Evolutionary conservation across 2,329 filamentous ascomycete genomes (phyloP).

Genomic region (Hypomyces rosellus): DNA sequence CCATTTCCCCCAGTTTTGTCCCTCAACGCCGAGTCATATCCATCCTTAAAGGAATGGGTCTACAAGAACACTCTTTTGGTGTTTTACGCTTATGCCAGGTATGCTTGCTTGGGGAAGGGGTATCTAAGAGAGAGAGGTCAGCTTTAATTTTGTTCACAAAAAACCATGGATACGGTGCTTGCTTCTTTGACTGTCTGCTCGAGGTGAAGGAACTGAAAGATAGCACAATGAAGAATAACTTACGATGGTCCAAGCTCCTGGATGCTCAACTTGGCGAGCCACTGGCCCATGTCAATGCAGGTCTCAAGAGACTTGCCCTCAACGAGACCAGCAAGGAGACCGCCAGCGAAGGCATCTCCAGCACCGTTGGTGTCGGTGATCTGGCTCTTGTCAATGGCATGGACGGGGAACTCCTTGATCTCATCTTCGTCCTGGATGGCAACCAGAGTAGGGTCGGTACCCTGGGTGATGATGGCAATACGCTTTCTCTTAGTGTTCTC

Average conservation of each 20-base stretch:
- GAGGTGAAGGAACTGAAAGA: neutral
- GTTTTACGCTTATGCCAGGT: conserved; percentile 39
- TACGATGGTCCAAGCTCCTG: conserved; percentile 94
- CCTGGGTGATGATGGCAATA: conserved; percentile 89
- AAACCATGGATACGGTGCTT: neutral
- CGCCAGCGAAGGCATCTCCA: conserved; percentile 93
- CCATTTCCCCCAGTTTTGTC: conserved; percentile 27
- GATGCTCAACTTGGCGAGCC: conserved; percentile 90
- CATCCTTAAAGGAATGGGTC: conserved; percentile 15
- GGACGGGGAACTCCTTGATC: conserved; percentile 74
- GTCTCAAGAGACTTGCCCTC: conserved; percentile 74
- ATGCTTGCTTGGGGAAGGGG: conserved; percentile 76
- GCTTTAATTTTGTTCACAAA: neutral
- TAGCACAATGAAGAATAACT: conserved; percentile 34
- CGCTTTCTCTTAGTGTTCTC: conserved; percentile 79
- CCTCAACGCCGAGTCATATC: conserved; percentile 36
- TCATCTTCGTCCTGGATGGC: conserved; percentile 65
- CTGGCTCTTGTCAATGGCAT: conserved; percentile 65
- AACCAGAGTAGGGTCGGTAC: conserved; percentile 83
- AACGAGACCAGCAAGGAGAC: conserved; percentile 84
- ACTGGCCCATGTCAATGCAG: conserved; percentile 87
- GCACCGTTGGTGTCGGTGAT: conserved; percentile 97
- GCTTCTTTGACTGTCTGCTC: neutral
- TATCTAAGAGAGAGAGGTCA: conserved; percentile 44
- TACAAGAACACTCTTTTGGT: conserved; percentile 20